Conservation (phyloP, 2,329 filamentous ascomycete genomes). For the Microsporum audouinii region DNA sequence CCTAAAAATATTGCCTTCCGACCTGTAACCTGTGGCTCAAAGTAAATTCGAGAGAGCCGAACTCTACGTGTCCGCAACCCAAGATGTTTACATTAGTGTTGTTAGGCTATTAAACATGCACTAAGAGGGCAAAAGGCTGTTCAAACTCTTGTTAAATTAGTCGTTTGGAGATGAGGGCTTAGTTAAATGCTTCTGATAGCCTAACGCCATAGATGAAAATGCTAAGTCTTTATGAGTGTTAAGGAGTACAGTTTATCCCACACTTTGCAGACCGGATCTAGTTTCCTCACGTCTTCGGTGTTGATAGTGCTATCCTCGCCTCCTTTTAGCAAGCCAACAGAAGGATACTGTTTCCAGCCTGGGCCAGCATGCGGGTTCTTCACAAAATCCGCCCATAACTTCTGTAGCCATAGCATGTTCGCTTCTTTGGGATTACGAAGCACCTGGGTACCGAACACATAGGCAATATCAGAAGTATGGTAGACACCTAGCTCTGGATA, state of each 20-base stretch:
- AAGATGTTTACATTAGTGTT: not conserved
- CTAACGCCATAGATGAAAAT: not conserved
- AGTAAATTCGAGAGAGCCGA: not conserved
- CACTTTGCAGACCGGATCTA: not conserved
- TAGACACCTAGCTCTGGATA: constrained; percentile 23
- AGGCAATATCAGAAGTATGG: constrained; percentile 25
- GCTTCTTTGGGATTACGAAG: constrained; percentile 15
- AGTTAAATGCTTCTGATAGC: not conserved
- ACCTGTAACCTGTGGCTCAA: not conserved
- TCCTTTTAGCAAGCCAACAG: not conserved
- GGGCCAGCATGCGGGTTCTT: constrained; percentile 28
- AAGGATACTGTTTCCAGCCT: constrained; percentile 20
- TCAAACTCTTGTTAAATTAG: not conserved
- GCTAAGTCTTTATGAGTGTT: not conserved
- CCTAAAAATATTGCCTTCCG: no score
- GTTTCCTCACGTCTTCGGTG: not conserved
- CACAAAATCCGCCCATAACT: constrained; percentile 27
- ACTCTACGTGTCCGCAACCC: not conserved
- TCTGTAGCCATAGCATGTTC: constrained; percentile 24
- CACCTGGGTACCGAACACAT: constrained; percentile 27
- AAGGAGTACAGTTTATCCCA: not conserved
- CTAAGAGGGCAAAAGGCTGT: not conserved
- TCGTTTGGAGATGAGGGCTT: not conserved
- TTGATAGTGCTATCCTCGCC: not conserved
- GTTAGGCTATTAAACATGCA: not conserved